These are phyloP conservation scores for Geotrichum restrictum DNA, from an alignment of 1,139 yeast species.

Conservation along the genomic window DNA sequence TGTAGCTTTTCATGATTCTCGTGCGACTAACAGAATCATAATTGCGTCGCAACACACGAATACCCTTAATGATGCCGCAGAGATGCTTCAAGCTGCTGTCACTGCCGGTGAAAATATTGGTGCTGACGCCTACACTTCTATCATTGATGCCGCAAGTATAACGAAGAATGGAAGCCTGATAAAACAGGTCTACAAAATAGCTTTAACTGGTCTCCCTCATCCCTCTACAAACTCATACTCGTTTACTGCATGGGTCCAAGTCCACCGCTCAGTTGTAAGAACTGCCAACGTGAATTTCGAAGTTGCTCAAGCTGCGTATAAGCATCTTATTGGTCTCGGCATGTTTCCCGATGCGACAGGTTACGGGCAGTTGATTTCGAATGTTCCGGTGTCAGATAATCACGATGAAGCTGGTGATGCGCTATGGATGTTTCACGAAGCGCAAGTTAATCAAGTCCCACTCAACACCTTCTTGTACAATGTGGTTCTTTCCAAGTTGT, in stretches of 20 bases:
- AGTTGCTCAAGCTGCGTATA: constrained; percentile 32
- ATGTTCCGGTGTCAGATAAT: constrained; percentile 26
- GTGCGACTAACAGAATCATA: constrained; percentile 26
- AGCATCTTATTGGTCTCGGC: constrained; percentile 34
- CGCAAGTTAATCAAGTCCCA: constrained; percentile 31
- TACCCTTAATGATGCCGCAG: constrained; percentile 22
- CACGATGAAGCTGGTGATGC: constrained; percentile 40
- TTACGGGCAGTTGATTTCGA: constrained; percentile 38
- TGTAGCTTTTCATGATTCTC: constrained; percentile 1
- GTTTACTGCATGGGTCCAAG: constrained; percentile 33
- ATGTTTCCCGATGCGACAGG: constrained; percentile 40
- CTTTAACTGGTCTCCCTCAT: constrained; percentile 29
- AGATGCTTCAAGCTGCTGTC: constrained; percentile 26
- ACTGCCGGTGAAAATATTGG: constrained; percentile 24
- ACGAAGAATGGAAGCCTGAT: constrained; percentile 15
- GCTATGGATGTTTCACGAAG: constrained; percentile 38
- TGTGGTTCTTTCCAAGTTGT: constrained; percentile 38
- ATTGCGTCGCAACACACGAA: constrained; percentile 26
- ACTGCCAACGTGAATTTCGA: constrained; percentile 30
- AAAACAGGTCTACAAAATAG: constrained; percentile 24
- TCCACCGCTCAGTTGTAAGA: constrained; percentile 32
- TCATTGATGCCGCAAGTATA: constrained; percentile 28
- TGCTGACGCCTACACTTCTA: constrained; percentile 28
- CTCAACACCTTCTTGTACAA: constrained; percentile 41
- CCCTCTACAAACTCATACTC: constrained; percentile 30